Evolutionary conservation across 257 asterid species (phyloP), one percentile per base, ranked within the genome.

Genomic region (Ligustrum vulgare): DNA sequence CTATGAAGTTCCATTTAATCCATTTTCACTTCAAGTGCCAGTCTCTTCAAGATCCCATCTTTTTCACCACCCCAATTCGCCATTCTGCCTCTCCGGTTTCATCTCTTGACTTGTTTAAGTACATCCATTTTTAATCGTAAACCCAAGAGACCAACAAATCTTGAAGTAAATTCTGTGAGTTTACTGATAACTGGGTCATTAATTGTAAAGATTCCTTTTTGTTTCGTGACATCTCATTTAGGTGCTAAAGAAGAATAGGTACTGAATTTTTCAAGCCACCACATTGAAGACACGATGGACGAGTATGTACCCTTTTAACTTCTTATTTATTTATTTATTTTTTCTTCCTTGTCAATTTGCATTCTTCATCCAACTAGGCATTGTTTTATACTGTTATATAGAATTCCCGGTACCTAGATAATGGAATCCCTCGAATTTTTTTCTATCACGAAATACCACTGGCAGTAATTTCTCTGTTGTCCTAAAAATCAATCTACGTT

Each of bases 221-320:
- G 63, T n/a, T 18, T 28, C 12, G 11, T 18, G 72, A 66, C 74
- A 75, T 72, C 60, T 67, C 51, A 73, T 76, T 73, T 16, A 35
- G 9, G 76, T 32, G 67, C 39, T 39, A 70, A 8, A 72, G 69
- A 67, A 77, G 71, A 70, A 72, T 68, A 56, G 37, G 64, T 74
- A 84, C 79, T 51, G 87, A 67, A 39, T 74, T 74, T 76, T 60
- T 67, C 71, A 66, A 75, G 80, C 74, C 25, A 39, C 77, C 25
- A 28, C 77, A 28, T 16, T 74, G 77, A 3, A 81, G 70, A 65
- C 73, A 75, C 85, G 41, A 87, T 87, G 91, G 91, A 87, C 68
- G 91, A 85, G 91, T 87, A 81, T 32, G 91, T 70, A 71, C 72
- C 78, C 68, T 65, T 35, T 32, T 41, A 35, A 32, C 69, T 80